A percentile compares a stretch with the other conserved stretches of the same genome.
These are phyloP conservation scores for Metschnikowia matae DNA, from an alignment of 805 yeast genomes.

Conservation along the genomic window DNA sequence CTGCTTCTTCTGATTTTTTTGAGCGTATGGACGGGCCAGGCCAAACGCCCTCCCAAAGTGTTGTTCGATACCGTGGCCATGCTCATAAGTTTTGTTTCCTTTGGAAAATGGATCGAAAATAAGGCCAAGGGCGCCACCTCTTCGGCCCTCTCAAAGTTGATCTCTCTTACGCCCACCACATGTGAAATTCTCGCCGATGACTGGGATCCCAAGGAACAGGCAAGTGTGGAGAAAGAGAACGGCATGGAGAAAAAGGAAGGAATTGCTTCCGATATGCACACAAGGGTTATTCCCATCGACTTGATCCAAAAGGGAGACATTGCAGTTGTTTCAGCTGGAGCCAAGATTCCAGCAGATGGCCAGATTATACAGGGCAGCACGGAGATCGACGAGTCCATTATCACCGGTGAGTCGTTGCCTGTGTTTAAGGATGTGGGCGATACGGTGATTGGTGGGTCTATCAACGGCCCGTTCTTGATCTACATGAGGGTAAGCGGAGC, in stretches of 20 bases:
- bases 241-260: conserved; percentile 5
- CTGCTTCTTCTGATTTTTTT: conserved; percentile 61
- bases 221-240: not conserved
- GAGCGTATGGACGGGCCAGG: conserved; percentile 41
- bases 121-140: conserved; percentile 93
- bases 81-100: conserved; percentile 76
- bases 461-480: conserved; percentile 73
- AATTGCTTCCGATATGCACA: conserved; percentile 27
- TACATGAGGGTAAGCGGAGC: conserved; percentile 64
- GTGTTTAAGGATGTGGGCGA: conserved; percentile 61
- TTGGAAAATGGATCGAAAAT: conserved; percentile 90
- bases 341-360: conserved; percentile 91
- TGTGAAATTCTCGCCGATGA: conserved; percentile 59
- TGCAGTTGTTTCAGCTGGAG: conserved; percentile 78
- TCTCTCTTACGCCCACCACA: conserved; percentile 74
- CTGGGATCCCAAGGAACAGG: conserved; percentile 11
- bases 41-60: conserved; percentile 53
- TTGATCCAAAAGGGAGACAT: conserved; percentile 74
- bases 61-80: conserved; percentile 85
- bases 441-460: conserved; percentile 80
- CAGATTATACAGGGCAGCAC: conserved; percentile 69
- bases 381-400: conserved; percentile 81
- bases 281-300: conserved; percentile 62
- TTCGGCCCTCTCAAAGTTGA: conserved; percentile 73
- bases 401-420: conserved; percentile 89